phyloP scores from a whole-genome alignment of 441 rosid genomes.

The Aquilaria agallochum region DNA sequence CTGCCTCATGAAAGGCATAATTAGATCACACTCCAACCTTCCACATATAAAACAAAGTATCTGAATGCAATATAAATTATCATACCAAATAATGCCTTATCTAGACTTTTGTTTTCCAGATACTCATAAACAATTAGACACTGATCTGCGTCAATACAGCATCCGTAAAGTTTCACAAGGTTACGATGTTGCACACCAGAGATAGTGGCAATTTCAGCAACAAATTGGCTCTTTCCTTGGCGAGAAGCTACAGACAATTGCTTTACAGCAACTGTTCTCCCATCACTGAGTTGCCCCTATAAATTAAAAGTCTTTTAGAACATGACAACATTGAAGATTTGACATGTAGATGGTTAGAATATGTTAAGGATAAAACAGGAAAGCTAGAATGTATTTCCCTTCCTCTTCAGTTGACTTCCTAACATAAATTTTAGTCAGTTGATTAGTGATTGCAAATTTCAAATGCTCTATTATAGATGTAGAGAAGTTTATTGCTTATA shows the following conservation, averaged over 20 bases:
- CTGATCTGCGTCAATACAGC: slow-evolving; percentile 39
- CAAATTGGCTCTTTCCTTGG: slow-evolving; percentile 53
- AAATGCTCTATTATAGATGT: too few species aligned
- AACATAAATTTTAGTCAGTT: too few species aligned
- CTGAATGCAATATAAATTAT: background rate
- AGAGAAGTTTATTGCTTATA: too few species aligned
- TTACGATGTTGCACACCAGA: slow-evolving; percentile 40
- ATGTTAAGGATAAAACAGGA: too few species aligned
- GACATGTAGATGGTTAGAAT: too few species aligned
- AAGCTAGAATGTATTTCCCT: too few species aligned
- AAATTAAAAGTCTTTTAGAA: background rate
- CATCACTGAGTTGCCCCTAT: slow-evolving; percentile 37
- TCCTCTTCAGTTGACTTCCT: too few species aligned
- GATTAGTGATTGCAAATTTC: too few species aligned
- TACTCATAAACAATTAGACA: slow-evolving; percentile 51
- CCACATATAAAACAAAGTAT: slow-evolving; percentile 4
- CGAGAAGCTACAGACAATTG: slow-evolving; percentile 41
- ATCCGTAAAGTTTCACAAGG: slow-evolving; percentile 40
- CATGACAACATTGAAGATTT: background rate
- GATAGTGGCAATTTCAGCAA: slow-evolving; percentile 55
- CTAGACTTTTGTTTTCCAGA: slow-evolving; percentile 45
- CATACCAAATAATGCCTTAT: slow-evolving; percentile 48
- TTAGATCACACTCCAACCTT: slow-evolving; percentile 2
- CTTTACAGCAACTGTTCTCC: slow-evolving; percentile 51
- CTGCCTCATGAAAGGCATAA: slow-evolving; percentile 23